phyloP scores from a whole-genome alignment of 768 basidiomycete species.

The Podaxis pistillaris region DNA sequence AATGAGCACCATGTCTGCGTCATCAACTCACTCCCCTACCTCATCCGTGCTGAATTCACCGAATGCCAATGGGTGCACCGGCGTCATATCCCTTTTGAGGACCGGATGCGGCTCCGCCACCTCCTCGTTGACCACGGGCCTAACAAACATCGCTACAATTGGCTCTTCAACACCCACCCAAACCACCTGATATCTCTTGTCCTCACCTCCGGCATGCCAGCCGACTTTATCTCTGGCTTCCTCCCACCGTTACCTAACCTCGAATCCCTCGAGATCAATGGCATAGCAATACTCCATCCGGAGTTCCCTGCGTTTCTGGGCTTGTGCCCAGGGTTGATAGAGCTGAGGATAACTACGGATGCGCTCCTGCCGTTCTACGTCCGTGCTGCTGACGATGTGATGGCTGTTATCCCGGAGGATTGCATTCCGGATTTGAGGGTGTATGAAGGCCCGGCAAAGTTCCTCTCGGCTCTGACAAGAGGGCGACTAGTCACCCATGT shows the following conservation, averaged over 20 bases:
- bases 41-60: conserved; percentile 7
- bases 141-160: conserved; percentile 9
- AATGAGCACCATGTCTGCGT: background rate
- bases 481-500: conserved; percentile 10
- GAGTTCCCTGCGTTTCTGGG: conserved; percentile 2
- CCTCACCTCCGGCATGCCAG: conserved; percentile 11
- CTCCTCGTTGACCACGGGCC: conserved; percentile 10
- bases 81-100: conserved; percentile 1
- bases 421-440: conserved; percentile 10
- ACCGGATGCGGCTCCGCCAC: conserved; percentile 9
- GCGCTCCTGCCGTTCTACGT: background rate
- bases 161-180: conserved; percentile 11
- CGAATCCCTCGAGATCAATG: conserved; percentile 13
- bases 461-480: background rate
- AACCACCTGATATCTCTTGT: conserved; percentile 5
- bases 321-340: conserved; percentile 4
- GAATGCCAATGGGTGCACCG: conserved; percentile 9
- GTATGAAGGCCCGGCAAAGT: conserved; percentile 6
- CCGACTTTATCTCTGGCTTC: conserved; percentile 9
- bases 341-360: conserved; percentile 7
- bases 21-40: background rate
- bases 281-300: conserved; percentile 7
- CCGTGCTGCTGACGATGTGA: conserved; percentile 2
- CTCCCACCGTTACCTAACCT: conserved; percentile 10
- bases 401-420: background rate